These are phyloP conservation scores for Crassisporium funariophilum DNA, from an alignment of 768 basidiomycete genomes.

Conservation along the genomic window DNA sequence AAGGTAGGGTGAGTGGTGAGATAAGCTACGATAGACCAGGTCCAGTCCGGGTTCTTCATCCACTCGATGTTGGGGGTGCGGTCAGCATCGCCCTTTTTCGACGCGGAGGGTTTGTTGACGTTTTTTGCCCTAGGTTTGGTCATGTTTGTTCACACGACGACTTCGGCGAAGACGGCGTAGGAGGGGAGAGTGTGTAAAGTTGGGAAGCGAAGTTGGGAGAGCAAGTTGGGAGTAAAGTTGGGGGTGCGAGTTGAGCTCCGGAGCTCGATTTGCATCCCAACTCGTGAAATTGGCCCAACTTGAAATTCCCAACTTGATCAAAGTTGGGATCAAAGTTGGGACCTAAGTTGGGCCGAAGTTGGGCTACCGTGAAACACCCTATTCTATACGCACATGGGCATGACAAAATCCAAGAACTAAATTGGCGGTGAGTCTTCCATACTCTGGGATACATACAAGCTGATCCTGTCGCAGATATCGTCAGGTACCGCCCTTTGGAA, in stretches of 20 bases:
- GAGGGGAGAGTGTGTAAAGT: no score
- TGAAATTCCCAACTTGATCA: slow-evolving; percentile 4
- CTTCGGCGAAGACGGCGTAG: no score
- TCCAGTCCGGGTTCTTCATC: slow-evolving; percentile 19
- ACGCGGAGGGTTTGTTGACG: neutral
- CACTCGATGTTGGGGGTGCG: slow-evolving; percentile 16
- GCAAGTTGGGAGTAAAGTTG: neutral
- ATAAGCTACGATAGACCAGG: slow-evolving; percentile 15
- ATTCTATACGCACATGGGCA: no score
- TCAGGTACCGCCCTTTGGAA: neutral
- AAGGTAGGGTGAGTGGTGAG: slow-evolving; percentile 18
- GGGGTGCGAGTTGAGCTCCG: neutral
- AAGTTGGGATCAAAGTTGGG: slow-evolving; percentile 14
- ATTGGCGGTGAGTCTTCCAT: no score
- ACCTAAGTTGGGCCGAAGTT: slow-evolving; percentile 10
- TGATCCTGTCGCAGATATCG: no score
- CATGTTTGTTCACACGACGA: no score
- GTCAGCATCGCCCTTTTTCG: no score
- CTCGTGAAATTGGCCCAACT: slow-evolving; percentile 10
- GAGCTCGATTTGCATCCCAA: slow-evolving; percentile 1
- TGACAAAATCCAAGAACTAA: no score
- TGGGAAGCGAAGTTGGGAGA: no score
- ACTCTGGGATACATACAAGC: no score
- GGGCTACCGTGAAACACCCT: no score
- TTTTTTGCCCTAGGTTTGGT: no score